phyloP scores from a whole-genome alignment of 1,284 basidiomycete species.

The Xerocomus nothofagi region DNA sequence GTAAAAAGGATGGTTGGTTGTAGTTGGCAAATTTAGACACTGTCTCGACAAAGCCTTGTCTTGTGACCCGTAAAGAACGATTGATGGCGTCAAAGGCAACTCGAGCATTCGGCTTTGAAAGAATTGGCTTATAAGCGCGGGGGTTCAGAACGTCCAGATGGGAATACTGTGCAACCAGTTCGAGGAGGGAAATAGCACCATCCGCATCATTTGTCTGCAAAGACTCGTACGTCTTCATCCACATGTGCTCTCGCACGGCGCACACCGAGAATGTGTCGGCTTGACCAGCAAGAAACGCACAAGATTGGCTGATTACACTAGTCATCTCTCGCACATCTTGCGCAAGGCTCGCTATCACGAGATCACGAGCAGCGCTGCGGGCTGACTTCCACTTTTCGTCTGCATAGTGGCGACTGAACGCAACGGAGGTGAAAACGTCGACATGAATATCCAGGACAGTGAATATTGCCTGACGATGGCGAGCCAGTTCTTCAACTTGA shows the following conservation, averaged over 20 bases:
- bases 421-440: slow-evolving; percentile 57
- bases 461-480: slow-evolving; percentile 36
- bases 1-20: slow-evolving; percentile 48
- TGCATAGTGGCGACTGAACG: slow-evolving; percentile 50
- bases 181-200: slow-evolving; percentile 57
- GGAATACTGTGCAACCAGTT: slow-evolving; percentile 55
- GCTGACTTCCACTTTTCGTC: slow-evolving; percentile 51
- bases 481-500: slow-evolving; percentile 33
- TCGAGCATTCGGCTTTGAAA: slow-evolving; percentile 35
- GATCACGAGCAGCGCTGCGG: slow-evolving; percentile 45
- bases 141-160: slow-evolving; percentile 66
- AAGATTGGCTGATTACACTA: slow-evolving; percentile 41
- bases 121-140: slow-evolving; percentile 46
- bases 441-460: slow-evolving; percentile 58
- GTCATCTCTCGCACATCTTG: slow-evolving; percentile 46
- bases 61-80: slow-evolving; percentile 51
- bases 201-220: slow-evolving; percentile 58
- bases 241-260: slow-evolving; percentile 57
- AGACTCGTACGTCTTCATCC: slow-evolving; percentile 64
- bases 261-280: slow-evolving; percentile 30
- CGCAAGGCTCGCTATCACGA: slow-evolving; percentile 47
- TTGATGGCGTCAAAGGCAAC: slow-evolving; percentile 56
- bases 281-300: slow-evolving; percentile 38
- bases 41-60: slow-evolving; percentile 60
- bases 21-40: slow-evolving; percentile 65